Conservation (phyloP, 2,329 filamentous ascomycete genomes). For the Pochonia chlamydosporia region DNA sequence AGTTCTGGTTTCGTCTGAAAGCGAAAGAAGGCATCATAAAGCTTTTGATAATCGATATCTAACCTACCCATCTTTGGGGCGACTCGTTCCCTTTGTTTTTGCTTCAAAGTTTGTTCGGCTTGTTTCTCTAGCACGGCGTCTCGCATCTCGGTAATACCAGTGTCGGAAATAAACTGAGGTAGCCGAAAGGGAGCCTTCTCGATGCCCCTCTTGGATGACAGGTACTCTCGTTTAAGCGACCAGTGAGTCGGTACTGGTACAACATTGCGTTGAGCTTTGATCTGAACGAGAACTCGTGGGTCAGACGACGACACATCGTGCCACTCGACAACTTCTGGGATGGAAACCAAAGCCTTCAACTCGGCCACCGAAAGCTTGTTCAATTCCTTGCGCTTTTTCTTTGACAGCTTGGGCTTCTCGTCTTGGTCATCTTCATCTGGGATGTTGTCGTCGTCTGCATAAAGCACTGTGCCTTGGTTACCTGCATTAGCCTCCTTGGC, state of each 20-base stretch:
- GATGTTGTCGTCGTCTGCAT: constrained; percentile 78
- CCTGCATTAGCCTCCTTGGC: constrained; percentile 59
- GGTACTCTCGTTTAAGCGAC: constrained; percentile 93
- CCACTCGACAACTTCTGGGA: constrained; percentile 96
- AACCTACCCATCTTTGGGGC: constrained; percentile 94
- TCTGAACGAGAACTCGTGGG: constrained; percentile 81
- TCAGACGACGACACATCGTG: constrained; percentile 90
- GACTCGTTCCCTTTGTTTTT: constrained; percentile 91
- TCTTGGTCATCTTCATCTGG: constrained; percentile 71
- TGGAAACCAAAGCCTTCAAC: constrained; percentile 83
- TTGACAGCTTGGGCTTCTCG: constrained; percentile 68
- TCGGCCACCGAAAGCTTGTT: constrained; percentile 93
- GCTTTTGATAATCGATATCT: constrained; percentile 96
- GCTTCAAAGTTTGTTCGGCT: constrained; percentile 83
- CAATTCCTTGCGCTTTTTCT: constrained; percentile 88
- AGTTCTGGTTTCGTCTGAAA: constrained; percentile 95
- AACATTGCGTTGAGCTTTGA: constrained; percentile 92
- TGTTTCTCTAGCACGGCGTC: constrained; percentile 96
- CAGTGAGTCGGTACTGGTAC: constrained; percentile 92
- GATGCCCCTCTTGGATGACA: constrained; percentile 93
- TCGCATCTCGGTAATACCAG: constrained; percentile 95
- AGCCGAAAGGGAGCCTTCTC: constrained; percentile 92
- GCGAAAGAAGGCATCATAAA: constrained; percentile 97
- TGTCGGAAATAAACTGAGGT: constrained; percentile 95
- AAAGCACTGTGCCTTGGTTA: constrained; percentile 82